phyloP scores from a whole-genome alignment of 1,139 yeast genomes.

The Trichomonascaceae sp. region DNA sequence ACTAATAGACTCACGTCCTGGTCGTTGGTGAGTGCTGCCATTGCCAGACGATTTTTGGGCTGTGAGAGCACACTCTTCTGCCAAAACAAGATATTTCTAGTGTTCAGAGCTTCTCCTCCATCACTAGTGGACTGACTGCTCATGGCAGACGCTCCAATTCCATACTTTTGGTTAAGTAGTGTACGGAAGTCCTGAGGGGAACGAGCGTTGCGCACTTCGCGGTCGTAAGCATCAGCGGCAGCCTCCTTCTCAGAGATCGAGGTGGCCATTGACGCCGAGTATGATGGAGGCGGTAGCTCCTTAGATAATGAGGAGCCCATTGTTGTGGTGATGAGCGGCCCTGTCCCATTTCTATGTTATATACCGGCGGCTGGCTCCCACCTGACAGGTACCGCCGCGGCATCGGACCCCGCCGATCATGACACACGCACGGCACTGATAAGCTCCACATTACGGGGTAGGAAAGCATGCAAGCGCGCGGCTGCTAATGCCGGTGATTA shows the following conservation, averaged over 20 bases:
- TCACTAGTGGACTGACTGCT: slow-evolving; percentile 7
- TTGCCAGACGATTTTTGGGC: slow-evolving; percentile 46
- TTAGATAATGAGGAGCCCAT: slow-evolving; percentile 9
- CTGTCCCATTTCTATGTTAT: slow-evolving; percentile 4
- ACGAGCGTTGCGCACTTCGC: slow-evolving; percentile 12
- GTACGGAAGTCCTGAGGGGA: slow-evolving; percentile 10
- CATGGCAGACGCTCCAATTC: no score
- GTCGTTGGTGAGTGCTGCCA: slow-evolving; percentile 43
- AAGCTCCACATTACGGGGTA: no score
- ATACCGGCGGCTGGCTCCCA: neutral
- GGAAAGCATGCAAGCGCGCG: no score
- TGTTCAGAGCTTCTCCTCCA: slow-evolving; percentile 26
- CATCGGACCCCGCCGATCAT: no score
- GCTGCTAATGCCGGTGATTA: no score
- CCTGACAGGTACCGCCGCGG: no score
- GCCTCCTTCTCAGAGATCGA: slow-evolving; percentile 1
- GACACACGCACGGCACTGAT: no score
- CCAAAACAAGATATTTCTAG: slow-evolving; percentile 35
- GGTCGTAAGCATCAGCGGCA: slow-evolving; percentile 1
- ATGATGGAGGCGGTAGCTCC: slow-evolving; percentile 3
- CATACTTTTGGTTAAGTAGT: slow-evolving; percentile 3
- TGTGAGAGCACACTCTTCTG: slow-evolving; percentile 35
- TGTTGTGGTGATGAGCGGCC: no score
- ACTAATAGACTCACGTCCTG: slow-evolving; percentile 34
- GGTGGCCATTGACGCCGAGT: slow-evolving; percentile 1